Base-by-base conservation (phyloP, 352 stramenopile genomes). In the Aphanomyces cochlioides region DNA sequence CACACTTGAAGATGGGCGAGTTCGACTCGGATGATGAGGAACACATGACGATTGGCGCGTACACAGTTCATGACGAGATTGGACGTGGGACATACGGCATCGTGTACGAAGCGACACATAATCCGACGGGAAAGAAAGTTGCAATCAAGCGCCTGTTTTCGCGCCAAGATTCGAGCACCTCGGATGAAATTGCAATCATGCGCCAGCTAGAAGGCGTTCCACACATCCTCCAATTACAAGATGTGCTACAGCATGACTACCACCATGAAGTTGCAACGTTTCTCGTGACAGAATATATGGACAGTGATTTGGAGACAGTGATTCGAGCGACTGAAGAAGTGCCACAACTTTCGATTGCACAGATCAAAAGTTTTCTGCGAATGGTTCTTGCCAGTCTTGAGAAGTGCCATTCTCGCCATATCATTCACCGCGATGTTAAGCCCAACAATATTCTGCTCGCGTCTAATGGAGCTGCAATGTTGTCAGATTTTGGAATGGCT, bases 401-500 rank as follows among this genome's bases (percentile, higher is more conserved):
- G 21, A 77, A 92, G 69, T 78, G 91, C 17, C 83, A 92, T 50
- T 40, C 59, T 6, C 75, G 78, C 3, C 67, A 78, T 13, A 85
- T 94, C 50, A 48, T 94, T 17, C 86, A 94, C 59, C 84, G 86
- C 28, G 86, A 94, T 54, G 67, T 94, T 37, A 94, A 94, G 70
- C 87, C 87, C 45, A 92, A 92, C 77, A 92, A 94, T 50, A 60
- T 92, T 40, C 71, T 94, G 61, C 72, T 93, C 47, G 82, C 77
- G 10, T 74, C 78, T 38, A 71, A 70, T 8, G 59, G 73, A 12
- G 70, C 76, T 10, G 82, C 79, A 54, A 94, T 91, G 76, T 84
- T 93, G 69, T 83, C 82, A n/a, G 86, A 93, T 70, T 91, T 93
- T 73, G 86, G 86, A 41, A 90, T 93, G 84, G 86, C 86, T 0